Conservation (phyloP, 202 grass and related monocot species). For the Zoysia matrella region DNA sequence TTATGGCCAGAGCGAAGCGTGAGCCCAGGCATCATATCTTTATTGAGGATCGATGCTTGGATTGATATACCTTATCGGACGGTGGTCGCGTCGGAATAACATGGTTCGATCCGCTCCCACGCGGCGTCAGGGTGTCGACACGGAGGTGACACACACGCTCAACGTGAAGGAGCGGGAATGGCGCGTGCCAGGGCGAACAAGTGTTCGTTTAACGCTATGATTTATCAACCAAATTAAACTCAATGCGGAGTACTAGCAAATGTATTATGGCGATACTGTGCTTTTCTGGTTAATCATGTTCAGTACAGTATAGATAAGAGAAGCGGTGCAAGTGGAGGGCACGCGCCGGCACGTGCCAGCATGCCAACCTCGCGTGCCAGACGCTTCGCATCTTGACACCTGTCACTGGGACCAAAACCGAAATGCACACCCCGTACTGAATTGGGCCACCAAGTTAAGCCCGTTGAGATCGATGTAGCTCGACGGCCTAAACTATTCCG, state of each 20-base stretch:
- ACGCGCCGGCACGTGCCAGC: conserved; percentile 35
- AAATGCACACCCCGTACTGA: no score
- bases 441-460: no score
- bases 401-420: not conserved
- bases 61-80: not conserved
- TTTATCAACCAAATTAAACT: no score
- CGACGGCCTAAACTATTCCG: no score
- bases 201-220: no score
- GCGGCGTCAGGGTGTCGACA: conserved; percentile 14
- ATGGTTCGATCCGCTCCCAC: not conserved
- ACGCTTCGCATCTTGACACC: not conserved
- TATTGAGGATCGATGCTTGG: not conserved
- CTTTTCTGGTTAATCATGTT: no score
- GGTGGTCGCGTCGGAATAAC: not conserved
- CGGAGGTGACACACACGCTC: not conserved
- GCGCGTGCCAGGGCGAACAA: not conserved
- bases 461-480: no score
- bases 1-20: no score
- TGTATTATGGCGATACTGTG: no score
- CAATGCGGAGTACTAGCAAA: no score
- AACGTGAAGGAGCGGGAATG: conserved; percentile 9
- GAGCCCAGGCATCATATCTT: conserved; percentile 10
- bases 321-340: not conserved
- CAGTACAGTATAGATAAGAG: no score
- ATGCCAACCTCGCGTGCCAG: not conserved